phyloP scores from a whole-genome alignment of 225 moss, liverwort and hornwort species.

The Physcomitrium patens region DNA sequence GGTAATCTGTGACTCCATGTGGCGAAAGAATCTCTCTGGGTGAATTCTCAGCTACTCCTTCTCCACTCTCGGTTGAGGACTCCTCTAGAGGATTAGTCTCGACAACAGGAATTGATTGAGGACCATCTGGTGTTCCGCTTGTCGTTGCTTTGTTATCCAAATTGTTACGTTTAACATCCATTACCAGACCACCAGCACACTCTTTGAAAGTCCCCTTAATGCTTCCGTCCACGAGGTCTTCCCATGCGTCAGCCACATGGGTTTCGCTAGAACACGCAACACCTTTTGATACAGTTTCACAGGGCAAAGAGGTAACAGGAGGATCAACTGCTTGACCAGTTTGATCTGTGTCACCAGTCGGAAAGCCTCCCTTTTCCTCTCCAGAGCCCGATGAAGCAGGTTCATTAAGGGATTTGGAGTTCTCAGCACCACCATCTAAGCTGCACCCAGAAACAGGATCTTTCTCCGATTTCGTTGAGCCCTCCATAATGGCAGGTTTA shows the following conservation, averaged over 20 bases:
- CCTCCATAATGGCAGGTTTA: too few species aligned
- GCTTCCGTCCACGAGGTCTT: slow-evolving; percentile 21
- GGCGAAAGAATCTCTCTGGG: slow-evolving; percentile 16
- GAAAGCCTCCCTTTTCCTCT: slow-evolving; percentile 5
- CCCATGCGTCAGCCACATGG: slow-evolving; percentile 30
- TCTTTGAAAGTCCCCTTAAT: slow-evolving; percentile 23
- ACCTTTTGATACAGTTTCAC: slow-evolving; percentile 8
- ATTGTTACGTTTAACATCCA: slow-evolving; percentile 18
- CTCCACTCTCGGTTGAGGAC: neutral
- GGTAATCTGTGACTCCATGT: slow-evolving; percentile 16
- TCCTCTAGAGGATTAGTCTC: slow-evolving; percentile 2
- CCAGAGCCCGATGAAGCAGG: slow-evolving; percentile 3
- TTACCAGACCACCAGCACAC: slow-evolving; percentile 8
- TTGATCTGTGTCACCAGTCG: slow-evolving; percentile 8
- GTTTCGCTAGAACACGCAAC: slow-evolving; percentile 24
- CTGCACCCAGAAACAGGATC: slow-evolving; percentile 2
- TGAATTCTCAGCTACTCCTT: slow-evolving; percentile 2
- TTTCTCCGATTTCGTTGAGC: neutral
- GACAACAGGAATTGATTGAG: neutral
- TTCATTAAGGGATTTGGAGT: neutral
- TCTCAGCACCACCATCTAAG: slow-evolving; percentile 17
- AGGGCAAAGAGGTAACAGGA: slow-evolving; percentile 16
- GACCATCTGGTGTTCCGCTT: slow-evolving; percentile 21
- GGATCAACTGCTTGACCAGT: slow-evolving; percentile 11
- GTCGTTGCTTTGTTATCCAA: slow-evolving; percentile 1